Percentiles rank a stretch among this genome's conserved stretches.
Evolutionary conservation across 495 filamentous ascomycete genomes (phyloP).

Genomic region (Pseudomonodictys pantanalensis): DNA sequence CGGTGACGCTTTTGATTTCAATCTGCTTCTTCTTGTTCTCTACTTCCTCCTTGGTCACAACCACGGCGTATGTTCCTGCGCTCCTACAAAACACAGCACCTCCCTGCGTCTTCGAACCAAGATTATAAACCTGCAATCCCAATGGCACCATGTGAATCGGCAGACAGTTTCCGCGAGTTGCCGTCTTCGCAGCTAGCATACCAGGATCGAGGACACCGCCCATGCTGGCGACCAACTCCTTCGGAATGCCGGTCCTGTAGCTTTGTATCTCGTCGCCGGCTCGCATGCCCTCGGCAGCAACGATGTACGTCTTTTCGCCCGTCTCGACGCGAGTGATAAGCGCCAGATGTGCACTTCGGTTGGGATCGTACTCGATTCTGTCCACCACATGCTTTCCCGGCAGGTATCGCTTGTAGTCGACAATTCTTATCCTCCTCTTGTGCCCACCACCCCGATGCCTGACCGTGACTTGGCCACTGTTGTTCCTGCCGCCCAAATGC

Average conservation of each 20-base stretch:
- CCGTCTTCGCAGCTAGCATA: constrained; percentile 90
- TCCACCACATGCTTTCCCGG: constrained; percentile 83
- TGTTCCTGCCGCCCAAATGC: constrained; percentile 87
- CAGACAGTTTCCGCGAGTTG: constrained; percentile 90
- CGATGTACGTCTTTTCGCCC: constrained; percentile 74
- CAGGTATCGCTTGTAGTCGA: constrained; percentile 76
- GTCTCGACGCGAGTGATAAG: constrained; percentile 70
- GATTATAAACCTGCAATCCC: constrained; percentile 83
- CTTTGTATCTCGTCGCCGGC: constrained; percentile 89
- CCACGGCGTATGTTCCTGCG: constrained; percentile 84
- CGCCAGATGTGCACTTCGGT: constrained; percentile 89
- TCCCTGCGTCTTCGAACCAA: constrained; percentile 69
- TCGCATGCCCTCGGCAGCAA: constrained; percentile 89
- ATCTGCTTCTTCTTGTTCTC: constrained; percentile 22
- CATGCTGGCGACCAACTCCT: constrained; percentile 81
- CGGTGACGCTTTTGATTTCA: constrained; percentile 63
- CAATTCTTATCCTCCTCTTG: constrained; percentile 83
- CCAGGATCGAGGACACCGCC: constrained; percentile 88
- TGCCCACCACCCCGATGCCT: constrained; percentile 87
- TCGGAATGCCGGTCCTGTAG: constrained; percentile 82
- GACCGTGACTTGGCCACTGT: constrained; percentile 77
- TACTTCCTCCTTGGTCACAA: constrained; percentile 79
- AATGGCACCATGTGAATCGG: constrained; percentile 92
- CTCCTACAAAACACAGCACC: constrained; percentile 88
- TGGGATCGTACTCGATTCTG: constrained; percentile 93